Base-by-base conservation (phyloP, 2,329 filamentous ascomycete species). In the Penicillium paneum region DNA sequence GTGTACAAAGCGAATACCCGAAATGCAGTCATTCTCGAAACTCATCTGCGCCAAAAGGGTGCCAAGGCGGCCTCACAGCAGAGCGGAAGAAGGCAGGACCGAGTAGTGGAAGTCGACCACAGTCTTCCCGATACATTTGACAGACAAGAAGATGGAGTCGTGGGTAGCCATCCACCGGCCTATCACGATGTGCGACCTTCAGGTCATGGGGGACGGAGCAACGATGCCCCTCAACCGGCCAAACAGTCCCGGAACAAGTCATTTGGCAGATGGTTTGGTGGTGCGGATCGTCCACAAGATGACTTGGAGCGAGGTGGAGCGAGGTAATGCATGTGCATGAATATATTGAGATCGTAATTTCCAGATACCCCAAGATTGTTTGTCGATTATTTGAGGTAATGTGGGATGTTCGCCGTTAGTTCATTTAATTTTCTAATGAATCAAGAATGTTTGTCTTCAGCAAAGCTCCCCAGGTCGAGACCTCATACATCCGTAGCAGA, bases 1-100 rank as follows among this genome's bases (percentile, higher is more conserved):
- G 58, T 76, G 24, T 79, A 76, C 61, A 78, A 78, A 58, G 76
- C 73, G 67, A 80, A 80, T 62, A 78, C 76, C 12, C 68, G 71
- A 54, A 80, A 78, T 58, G 76, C 75, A 4, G 63, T 77, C 17
- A 60, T 78, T 41, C 66, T 80, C 10, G 77, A 80, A 46, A 71
- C 72, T 40, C 65, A 77, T 55, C 61, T 80, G 49, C 70, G 73
- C 29, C 67, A 76, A 47, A 75, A 75, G 54, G 73, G 71, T 26
- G 64, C 66, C 26, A 71, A 71, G 53, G 58, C 64, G n/a, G 50
- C 70, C 42, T 59, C 64, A 36, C 67, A 63, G 24, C 60, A 63
- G 43, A 56, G 48, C 29, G 65, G 57, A 44, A 60, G 59, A 43
- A 60, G 61, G 40, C 62, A 69, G 11, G 62, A 61, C 24, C 56